Evolutionary conservation across 352 stramenopile species (phyloP).

Genomic region (Phytophthora citricola): DNA sequence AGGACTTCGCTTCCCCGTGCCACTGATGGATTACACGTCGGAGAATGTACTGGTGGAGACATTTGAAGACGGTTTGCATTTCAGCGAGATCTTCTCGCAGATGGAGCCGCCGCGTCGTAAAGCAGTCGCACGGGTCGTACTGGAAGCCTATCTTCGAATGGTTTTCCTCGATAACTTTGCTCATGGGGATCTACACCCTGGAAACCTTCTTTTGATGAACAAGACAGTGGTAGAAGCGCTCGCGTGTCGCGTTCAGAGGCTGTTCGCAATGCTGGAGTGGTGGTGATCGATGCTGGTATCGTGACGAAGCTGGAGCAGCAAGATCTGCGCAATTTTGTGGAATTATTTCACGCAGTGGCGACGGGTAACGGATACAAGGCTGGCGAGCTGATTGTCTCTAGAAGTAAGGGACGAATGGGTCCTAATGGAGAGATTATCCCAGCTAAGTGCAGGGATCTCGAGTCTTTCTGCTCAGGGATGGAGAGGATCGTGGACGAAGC

Average conservation of each 20-base stretch:
- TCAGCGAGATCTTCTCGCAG: conserved; percentile 66
- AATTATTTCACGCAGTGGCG: conserved; percentile 86
- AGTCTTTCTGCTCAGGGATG: conserved; percentile 79
- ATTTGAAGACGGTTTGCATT: conserved; percentile 84
- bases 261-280: conserved; percentile 50
- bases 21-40: conserved; percentile 74
- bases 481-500: conserved; percentile 76
- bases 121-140: conserved; percentile 74
- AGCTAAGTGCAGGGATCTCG: conserved; percentile 69
- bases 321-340: conserved; percentile 86
- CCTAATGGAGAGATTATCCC: conserved; percentile 33
- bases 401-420: conserved; percentile 53
- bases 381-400: conserved; percentile 75
- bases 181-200: conserved; percentile 93
- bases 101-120: conserved; percentile 60
- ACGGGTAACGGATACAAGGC: conserved; percentile 84
- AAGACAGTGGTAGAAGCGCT: conserved; percentile 12
- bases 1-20: conserved; percentile 76
- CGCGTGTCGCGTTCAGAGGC: conserved; percentile 31
- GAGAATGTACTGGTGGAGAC: conserved; percentile 93
- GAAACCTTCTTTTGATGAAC: conserved; percentile 87
- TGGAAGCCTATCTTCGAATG: conserved; percentile 93
- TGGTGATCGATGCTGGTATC: conserved; percentile 88
- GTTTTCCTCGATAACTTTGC: conserved; percentile 97
- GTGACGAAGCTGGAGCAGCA: conserved; percentile 79